Conservation (phyloP, 2,329 filamentous ascomycete genomes). For the Blastomyces parvus region DNA sequence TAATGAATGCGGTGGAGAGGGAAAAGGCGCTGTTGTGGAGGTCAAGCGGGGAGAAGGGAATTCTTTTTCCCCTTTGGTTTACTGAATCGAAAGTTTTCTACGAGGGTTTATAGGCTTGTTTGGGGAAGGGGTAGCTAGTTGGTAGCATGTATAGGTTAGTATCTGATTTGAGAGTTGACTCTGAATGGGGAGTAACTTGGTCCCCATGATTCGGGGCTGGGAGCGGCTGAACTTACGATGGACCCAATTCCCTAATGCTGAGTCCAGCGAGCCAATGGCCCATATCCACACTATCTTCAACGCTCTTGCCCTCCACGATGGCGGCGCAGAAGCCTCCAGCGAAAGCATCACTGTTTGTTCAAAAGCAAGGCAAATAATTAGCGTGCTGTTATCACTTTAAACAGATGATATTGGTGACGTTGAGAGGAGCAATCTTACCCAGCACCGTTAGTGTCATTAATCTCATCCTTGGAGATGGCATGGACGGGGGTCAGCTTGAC, state of each 20-base stretch:
- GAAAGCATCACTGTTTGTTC: slow-evolving; percentile 64
- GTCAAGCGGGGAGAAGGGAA: not conserved
- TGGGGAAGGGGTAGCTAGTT: slow-evolving; percentile 66
- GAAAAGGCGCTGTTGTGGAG: not conserved
- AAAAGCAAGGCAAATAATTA: not conserved
- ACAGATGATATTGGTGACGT: slow-evolving; percentile 11
- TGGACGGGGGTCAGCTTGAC: slow-evolving; percentile 74
- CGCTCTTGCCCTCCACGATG: slow-evolving; percentile 70
- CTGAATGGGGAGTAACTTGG: not conserved
- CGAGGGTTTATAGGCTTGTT: slow-evolving; percentile 59
- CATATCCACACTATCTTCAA: slow-evolving; percentile 74
- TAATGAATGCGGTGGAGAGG: not conserved
- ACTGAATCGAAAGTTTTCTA: slow-evolving; percentile 7
- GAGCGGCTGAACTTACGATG: slow-evolving; percentile 64
- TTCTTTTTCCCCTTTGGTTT: not conserved
- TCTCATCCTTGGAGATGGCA: slow-evolving; percentile 63
- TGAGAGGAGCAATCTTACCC: slow-evolving; percentile 41
- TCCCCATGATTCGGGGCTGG: not conserved
- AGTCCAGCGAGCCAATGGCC: slow-evolving; percentile 93
- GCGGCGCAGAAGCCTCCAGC: slow-evolving; percentile 89
- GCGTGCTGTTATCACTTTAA: not conserved
- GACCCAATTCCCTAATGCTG: slow-evolving; percentile 90
- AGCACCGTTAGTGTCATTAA: slow-evolving; percentile 94
- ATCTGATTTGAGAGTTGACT: not conserved
- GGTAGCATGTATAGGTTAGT: not conserved